These are phyloP conservation scores for Barnettozyma sucrosica DNA, from an alignment of 805 yeast genomes.

Conservation along the genomic window DNA sequence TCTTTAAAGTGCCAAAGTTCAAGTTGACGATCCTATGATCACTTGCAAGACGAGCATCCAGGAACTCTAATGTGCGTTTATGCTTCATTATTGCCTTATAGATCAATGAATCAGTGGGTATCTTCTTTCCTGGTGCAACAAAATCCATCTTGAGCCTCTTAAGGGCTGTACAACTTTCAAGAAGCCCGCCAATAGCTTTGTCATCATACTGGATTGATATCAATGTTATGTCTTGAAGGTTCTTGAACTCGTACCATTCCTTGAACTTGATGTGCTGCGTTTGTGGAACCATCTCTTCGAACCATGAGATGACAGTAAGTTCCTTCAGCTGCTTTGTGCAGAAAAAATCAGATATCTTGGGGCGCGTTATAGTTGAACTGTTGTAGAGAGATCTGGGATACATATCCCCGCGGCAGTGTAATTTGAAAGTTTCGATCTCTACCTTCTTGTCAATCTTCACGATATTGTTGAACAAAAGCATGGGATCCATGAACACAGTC, in stretches of 20 bases:
- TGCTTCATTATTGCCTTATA: conserved; percentile 30
- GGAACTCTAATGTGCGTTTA: conserved; percentile 31
- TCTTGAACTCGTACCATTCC: conserved; percentile 32
- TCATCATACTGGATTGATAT: conserved; percentile 32
- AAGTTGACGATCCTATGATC: conserved; percentile 14
- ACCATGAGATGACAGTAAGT: conserved; percentile 39
- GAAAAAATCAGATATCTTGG: conserved; percentile 31
- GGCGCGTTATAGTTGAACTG: conserved; percentile 12
- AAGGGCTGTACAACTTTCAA: conserved; percentile 27
- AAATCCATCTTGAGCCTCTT: conserved; percentile 37
- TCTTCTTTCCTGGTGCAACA: conserved; percentile 29
- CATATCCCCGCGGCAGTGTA: conserved; percentile 38
- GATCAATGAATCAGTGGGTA: conserved; percentile 29
- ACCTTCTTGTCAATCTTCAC: conserved; percentile 22
- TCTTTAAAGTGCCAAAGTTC: conserved; percentile 14
- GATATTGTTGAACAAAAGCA: conserved; percentile 31
- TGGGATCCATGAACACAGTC: conserved; percentile 36
- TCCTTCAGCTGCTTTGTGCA: conserved; percentile 30
- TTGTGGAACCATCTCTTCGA: conserved; percentile 30
- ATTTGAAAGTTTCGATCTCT: conserved; percentile 31
- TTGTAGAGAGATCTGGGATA: conserved; percentile 28
- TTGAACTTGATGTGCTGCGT: conserved; percentile 29
- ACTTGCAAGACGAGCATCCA: conserved; percentile 32
- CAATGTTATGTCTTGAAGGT: conserved; percentile 34
- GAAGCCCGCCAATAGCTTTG: conserved; percentile 28